A percentile compares a stretch with the other conserved stretches of the same genome.
These are phyloP conservation scores for Mentha longifolia DNA, from an alignment of 257 asterid species.

Conservation along the genomic window DNA sequence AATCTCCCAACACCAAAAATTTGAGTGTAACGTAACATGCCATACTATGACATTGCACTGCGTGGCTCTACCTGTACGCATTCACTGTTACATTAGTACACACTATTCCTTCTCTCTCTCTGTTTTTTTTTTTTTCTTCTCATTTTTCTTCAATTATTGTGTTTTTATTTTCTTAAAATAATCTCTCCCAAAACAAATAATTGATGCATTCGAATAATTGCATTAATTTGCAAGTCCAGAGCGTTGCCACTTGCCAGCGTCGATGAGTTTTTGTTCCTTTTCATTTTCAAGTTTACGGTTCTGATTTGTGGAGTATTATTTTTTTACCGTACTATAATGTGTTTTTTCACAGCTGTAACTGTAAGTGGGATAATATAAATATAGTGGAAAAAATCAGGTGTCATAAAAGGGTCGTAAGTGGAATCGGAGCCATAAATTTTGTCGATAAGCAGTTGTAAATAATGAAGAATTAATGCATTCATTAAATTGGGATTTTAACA, in stretches of 20 bases:
- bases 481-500: conserved; percentile 11
- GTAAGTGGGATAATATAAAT: conserved; percentile 21
- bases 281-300: neutral
- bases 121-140: neutral
- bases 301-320: neutral
- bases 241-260: conserved; percentile 35
- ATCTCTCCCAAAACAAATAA: neutral
- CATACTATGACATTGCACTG: conserved; percentile 41
- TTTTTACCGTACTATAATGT: neutral
- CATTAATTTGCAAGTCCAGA: neutral
- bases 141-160: conserved; percentile 35
- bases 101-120: conserved; percentile 21
- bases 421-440: conserved; percentile 30
- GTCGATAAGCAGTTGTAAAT: conserved; percentile 3
- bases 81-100: conserved; percentile 46
- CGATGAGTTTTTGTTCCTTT: neutral
- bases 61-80: conserved; percentile 45
- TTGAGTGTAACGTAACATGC: conserved; percentile 44
- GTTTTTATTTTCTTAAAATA: neutral
- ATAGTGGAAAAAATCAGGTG: conserved; percentile 4
- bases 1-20: neutral
- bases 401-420: conserved; percentile 11
- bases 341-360: neutral
- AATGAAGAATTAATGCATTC: too few species aligned
- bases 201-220: conserved; percentile 27